Conservation (phyloP, 2,329 filamentous ascomycete genomes). For the Pestalotiopsis sp. region DNA sequence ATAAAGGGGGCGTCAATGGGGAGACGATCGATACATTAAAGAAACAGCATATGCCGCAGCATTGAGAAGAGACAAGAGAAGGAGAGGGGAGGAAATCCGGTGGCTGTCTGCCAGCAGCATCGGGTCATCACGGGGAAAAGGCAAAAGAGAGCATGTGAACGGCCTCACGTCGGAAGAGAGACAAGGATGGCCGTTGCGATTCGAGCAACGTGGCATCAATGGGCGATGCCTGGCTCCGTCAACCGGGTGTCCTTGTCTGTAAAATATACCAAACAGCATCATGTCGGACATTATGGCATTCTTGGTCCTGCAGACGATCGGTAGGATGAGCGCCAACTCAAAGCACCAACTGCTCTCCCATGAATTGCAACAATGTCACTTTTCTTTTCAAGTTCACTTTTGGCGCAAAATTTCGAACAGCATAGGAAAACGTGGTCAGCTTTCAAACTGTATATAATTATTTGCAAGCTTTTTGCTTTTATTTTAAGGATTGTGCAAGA, state of each 20-base stretch:
- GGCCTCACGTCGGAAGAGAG: too few species aligned
- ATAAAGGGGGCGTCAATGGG: constrained; percentile 14
- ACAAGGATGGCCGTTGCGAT: not conserved
- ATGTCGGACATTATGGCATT: not conserved
- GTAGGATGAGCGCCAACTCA: too few species aligned
- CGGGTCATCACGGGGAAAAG: too few species aligned
- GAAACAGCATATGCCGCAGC: not conserved
- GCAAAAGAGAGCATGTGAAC: too few species aligned
- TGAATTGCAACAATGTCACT: not conserved
- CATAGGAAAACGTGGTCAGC: constrained; percentile 17
- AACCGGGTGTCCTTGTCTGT: not conserved
- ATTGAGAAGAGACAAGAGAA: not conserved
- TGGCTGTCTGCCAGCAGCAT: too few species aligned
- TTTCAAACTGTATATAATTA: constrained; percentile 9
- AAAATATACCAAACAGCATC: not conserved
- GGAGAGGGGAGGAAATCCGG: not conserved
- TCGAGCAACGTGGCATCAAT: not conserved
- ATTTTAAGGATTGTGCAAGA: constrained; percentile 18
- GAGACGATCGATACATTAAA: not conserved
- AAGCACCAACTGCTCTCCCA: not conserved
- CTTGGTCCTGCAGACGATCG: too few species aligned
- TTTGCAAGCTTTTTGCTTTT: constrained; percentile 11
- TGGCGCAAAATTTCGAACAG: constrained; percentile 18
- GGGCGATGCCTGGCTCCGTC: not conserved
- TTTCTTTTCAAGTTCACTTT: not conserved